Evolutionary conservation across 139 green algal genomes (phyloP).

Genomic region (Dunaliella primolecta): DNA sequence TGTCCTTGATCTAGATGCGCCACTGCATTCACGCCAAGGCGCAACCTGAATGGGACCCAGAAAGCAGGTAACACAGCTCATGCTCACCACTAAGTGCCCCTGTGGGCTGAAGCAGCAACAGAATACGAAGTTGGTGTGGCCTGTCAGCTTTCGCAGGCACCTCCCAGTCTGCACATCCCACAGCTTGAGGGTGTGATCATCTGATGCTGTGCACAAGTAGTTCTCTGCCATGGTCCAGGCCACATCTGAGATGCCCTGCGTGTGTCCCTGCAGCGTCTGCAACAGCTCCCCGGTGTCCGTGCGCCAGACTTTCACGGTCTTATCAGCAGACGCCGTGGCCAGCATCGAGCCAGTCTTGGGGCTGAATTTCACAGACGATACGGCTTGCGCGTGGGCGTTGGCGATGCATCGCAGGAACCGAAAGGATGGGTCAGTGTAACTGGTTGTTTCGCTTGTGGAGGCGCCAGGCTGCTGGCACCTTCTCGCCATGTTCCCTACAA

Average conservation of each 20-base stretch:
- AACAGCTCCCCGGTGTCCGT: conserved; percentile 35
- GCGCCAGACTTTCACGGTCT: conserved; percentile 69
- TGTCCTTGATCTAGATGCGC: too few relatives aligned
- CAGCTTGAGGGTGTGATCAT: conserved; percentile 63
- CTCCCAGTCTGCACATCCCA: conserved; percentile 57
- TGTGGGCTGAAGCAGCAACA: conserved; percentile 77
- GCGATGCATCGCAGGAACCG: background rate
- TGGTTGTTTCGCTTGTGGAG: too few relatives aligned
- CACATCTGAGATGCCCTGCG: conserved; percentile 74
- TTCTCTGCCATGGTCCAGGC: conserved; percentile 62
- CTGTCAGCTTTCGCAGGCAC: conserved; percentile 54
- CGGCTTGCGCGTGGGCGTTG: conserved; percentile 19
- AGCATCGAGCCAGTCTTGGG: conserved; percentile 32
- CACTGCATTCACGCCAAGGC: too few relatives aligned
- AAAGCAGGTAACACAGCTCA: too few relatives aligned
- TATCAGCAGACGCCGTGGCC: conserved; percentile 70
- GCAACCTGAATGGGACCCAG: too few relatives aligned
- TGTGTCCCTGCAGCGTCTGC: conserved; percentile 52
- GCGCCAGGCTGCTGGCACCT: too few relatives aligned
- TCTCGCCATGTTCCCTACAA: too few relatives aligned
- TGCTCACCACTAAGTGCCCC: conserved; percentile 73
- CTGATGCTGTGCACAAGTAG: conserved; percentile 61
- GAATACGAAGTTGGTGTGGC: conserved; percentile 87
- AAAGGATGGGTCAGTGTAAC: background rate
- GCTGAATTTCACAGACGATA: conserved; percentile 33